Evolutionary conservation across 2,329 filamentous ascomycete species (phyloP).

Genomic region (Colletotrichum australisinense): DNA sequence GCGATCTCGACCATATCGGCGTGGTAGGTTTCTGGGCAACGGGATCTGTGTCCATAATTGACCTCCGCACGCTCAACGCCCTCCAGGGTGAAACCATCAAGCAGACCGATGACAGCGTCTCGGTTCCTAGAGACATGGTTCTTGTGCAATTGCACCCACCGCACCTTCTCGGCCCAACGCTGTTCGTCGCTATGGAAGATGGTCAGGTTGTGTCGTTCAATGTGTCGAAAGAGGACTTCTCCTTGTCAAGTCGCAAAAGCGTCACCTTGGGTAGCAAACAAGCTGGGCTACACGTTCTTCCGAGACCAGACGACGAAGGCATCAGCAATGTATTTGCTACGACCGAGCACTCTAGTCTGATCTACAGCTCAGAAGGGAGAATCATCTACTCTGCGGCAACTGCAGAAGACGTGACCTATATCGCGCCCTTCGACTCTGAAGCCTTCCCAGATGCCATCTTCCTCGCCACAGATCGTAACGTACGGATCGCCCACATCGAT

Average conservation of each 20-base stretch:
- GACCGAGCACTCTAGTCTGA: constrained; percentile 92
- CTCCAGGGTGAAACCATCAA: constrained; percentile 73
- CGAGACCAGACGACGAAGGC: constrained; percentile 65
- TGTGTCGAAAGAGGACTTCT: constrained; percentile 70
- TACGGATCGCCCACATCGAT: constrained; percentile 86
- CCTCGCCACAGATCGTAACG: constrained; percentile 79
- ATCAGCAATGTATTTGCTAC: constrained; percentile 89
- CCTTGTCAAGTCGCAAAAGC: constrained; percentile 79
- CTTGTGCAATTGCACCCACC: constrained; percentile 82
- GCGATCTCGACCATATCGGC: constrained; percentile 71
- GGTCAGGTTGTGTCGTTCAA: constrained; percentile 89
- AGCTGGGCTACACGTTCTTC: constrained; percentile 82
- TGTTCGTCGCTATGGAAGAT: constrained; percentile 93
- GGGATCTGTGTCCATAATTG: constrained; percentile 81
- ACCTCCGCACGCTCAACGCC: constrained; percentile 73
- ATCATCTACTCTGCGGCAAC: constrained; percentile 95
- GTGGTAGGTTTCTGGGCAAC: constrained; percentile 90
- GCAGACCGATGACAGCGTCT: constrained; percentile 72
- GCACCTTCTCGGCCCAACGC: constrained; percentile 69
- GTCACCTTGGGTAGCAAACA: constrained; percentile 89
- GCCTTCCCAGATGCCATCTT: constrained; percentile 85
- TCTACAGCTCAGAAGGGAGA: constrained; percentile 88
- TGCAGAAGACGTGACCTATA: constrained; percentile 83
- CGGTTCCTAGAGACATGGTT: constrained; percentile 84
- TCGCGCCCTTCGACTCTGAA: constrained; percentile 85